A percentile compares a stretch with the other conserved stretches of the same genome.
Conservation (phyloP, 768 basidiomycete genomes). For the Rhizopogon sp. region DNA sequence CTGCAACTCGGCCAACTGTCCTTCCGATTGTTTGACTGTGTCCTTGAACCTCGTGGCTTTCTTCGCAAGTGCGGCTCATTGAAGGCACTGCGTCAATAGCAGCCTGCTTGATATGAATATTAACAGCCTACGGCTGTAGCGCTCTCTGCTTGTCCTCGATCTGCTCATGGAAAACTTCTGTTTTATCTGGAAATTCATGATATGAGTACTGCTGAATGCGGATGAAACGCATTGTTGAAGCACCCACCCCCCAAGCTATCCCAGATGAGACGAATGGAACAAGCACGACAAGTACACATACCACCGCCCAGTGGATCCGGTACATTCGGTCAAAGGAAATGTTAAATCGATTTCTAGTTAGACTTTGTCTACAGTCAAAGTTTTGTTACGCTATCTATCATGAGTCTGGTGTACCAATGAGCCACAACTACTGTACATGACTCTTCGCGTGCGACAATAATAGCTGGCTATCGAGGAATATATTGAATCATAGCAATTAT, state of each 20-base stretch:
- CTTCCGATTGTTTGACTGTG: constrained; percentile 45
- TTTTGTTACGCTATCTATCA: no score
- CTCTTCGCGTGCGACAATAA: no score
- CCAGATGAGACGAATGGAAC: constrained; percentile 37
- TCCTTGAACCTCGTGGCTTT: constrained; percentile 60
- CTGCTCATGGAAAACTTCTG: constrained; percentile 87
- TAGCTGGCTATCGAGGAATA: no score
- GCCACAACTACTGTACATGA: no score
- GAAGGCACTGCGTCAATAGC: constrained; percentile 80
- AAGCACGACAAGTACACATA: no score
- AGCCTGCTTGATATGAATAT: constrained; percentile 81
- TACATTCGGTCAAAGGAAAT: no score
- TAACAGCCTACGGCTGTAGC: constrained; percentile 88
- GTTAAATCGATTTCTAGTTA: no score
- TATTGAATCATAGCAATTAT: no score
- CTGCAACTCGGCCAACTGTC: constrained; percentile 39
- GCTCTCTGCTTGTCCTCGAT: constrained; percentile 92
- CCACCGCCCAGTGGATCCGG: no score
- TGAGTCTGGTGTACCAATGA: no score
- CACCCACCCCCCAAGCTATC: constrained; percentile 77
- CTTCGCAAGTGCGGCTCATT: constrained; percentile 67
- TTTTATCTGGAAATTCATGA: constrained; percentile 63
- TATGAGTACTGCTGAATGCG: background rate
- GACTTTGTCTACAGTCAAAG: no score
- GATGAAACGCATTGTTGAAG: background rate